Conservation (phyloP, 2,329 filamentous ascomycete species). For the Dryadomyces quercus-mongolicae region DNA sequence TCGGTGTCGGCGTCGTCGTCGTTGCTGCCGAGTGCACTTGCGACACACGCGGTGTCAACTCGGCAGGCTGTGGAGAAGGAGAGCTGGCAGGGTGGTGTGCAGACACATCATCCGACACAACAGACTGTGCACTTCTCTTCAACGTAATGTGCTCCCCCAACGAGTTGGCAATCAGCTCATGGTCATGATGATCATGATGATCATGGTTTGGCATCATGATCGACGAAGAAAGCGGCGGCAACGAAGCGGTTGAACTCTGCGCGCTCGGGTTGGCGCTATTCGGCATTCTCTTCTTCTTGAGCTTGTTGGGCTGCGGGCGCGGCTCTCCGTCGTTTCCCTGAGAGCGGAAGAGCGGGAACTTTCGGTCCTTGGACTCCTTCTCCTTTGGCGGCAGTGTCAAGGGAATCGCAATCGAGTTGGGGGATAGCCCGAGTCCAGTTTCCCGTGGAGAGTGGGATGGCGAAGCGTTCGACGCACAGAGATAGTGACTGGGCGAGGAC, state of each 20-base stretch:
- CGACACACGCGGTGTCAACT: conserved; percentile 33
- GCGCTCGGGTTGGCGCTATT: conserved; percentile 74
- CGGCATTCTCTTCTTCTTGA: conserved; percentile 74
- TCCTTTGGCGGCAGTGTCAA: background rate
- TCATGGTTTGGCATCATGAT: conserved; percentile 35
- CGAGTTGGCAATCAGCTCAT: conserved; percentile 20
- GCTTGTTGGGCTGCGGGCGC: conserved; percentile 67
- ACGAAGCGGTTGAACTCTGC: conserved; percentile 76
- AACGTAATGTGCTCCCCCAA: conserved; percentile 2
- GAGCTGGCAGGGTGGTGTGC: background rate
- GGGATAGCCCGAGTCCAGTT: background rate
- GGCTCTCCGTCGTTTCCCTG: conserved; percentile 50
- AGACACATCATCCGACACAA: background rate
- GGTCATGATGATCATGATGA: too few species aligned
- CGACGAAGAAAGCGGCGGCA: conserved; percentile 34
- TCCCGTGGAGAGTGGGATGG: background rate
- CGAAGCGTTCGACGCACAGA: background rate
- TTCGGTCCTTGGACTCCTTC: conserved; percentile 46
- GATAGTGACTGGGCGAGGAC: background rate
- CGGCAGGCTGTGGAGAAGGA: conserved; percentile 20
- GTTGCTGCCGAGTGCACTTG: conserved; percentile 26
- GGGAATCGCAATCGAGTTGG: conserved; percentile 5
- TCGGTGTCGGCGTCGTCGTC: conserved; percentile 4
- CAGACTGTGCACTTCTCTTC: background rate
- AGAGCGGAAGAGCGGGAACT: conserved; percentile 60